Conservation (phyloP, 2,329 filamentous ascomycete species). For the Pseudogymnoascus destructans region DNA sequence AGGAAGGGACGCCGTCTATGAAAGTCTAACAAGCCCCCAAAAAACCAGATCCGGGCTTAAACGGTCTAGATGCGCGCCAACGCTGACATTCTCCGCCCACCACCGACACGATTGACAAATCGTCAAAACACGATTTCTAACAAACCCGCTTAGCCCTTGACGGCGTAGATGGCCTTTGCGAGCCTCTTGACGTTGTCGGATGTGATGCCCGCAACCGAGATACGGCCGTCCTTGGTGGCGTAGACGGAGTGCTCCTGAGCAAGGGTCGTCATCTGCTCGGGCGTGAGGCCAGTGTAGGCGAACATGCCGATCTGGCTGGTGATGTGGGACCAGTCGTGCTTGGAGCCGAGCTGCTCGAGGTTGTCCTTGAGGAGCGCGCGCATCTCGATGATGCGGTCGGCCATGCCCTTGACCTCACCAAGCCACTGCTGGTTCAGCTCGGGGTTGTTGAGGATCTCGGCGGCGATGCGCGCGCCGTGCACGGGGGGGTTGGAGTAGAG, state of each 20-base stretch:
- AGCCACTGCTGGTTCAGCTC: conserved; percentile 88
- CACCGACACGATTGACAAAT: neutral
- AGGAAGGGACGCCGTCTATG: neutral
- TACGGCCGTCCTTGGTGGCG: conserved; percentile 83
- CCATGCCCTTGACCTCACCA: conserved; percentile 94
- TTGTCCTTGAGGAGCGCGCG: conserved; percentile 86
- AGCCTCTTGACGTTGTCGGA: conserved; percentile 65
- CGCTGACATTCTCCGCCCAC: conserved; percentile 1
- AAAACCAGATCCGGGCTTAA: neutral
- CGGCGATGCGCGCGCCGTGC: conserved; percentile 88
- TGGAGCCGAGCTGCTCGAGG: conserved; percentile 86
- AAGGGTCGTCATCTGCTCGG: conserved; percentile 82
- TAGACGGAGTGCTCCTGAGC: conserved; percentile 97
- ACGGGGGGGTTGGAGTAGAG: conserved; percentile 97
- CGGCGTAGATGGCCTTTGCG: conserved; percentile 72
- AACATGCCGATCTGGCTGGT: conserved; percentile 99
- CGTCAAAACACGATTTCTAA: neutral
- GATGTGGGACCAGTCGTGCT: conserved; percentile 98
- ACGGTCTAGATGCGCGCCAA: neutral
- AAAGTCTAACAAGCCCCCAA: neutral
- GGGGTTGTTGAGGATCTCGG: conserved; percentile 78
- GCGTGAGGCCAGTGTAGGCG: conserved; percentile 84
- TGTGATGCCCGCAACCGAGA: conserved; percentile 77
- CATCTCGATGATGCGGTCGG: conserved; percentile 98
- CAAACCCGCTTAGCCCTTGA: conserved; percentile 46